Evolutionary conservation across 1,284 basidiomycete species (phyloP).

Genomic region (Trichosporon coremiiforme): DNA sequence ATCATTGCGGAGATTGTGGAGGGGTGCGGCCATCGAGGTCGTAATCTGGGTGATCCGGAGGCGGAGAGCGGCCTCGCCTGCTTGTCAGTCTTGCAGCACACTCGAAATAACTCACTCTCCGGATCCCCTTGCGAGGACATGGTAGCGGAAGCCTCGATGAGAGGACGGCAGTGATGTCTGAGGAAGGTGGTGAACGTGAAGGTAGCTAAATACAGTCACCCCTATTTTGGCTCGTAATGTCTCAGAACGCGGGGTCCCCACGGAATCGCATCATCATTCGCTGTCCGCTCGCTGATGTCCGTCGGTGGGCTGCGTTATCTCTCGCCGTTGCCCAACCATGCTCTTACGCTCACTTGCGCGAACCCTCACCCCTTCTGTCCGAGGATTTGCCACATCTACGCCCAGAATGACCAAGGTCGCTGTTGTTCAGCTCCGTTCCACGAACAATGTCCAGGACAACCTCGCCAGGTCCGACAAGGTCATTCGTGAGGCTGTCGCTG

Average conservation of each 20-base stretch:
- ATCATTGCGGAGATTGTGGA: conserved; percentile 40
- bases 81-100: conserved; percentile 8
- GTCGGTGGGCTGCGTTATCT: conserved; percentile 8
- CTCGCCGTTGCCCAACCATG: conserved; percentile 11
- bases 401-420: conserved; percentile 38
- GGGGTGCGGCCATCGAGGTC: conserved; percentile 49
- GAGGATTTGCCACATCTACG: conserved; percentile 12
- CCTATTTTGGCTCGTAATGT: not conserved
- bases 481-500: conserved; percentile 54
- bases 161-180: not conserved
- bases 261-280: conserved; percentile 11
- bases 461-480: conserved; percentile 48
- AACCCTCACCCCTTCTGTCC: not conserved
- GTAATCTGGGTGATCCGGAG: conserved; percentile 58
- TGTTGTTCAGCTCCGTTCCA: conserved; percentile 48
- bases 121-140: conserved; percentile 34
- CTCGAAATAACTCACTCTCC: conserved; percentile 23
- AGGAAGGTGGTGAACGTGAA: not conserved
- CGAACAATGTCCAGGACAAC: conserved; percentile 51
- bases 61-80: conserved; percentile 42
- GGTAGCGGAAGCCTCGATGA: conserved; percentile 7
- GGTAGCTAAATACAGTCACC: conserved; percentile 11
- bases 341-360: not conserved
- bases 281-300: not conserved
- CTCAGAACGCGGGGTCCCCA: conserved; percentile 9